These are phyloP conservation scores for Extremus antarcticus DNA, from an alignment of 495 filamentous ascomycete species.

Conservation along the genomic window DNA sequence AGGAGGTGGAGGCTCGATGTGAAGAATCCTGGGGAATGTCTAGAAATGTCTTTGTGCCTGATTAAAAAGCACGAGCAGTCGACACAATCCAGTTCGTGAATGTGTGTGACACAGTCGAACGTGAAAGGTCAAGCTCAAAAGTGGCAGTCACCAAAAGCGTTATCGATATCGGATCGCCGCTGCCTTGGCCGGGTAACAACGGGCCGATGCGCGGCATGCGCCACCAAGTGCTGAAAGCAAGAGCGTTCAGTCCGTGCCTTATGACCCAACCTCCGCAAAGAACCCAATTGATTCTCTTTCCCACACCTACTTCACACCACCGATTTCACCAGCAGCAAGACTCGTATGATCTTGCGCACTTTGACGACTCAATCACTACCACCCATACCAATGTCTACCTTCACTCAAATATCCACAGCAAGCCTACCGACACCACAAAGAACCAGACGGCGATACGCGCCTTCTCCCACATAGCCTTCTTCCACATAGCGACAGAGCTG, in stretches of 20 bases:
- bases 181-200: no score
- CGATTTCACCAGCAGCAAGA: neutral
- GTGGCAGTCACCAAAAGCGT: no score
- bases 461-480: constrained; percentile 7
- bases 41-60: no score
- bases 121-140: no score
- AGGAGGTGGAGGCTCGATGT: no score
- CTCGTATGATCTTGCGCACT: neutral
- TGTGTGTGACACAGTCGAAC: no score
- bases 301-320: neutral
- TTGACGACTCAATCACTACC: neutral
- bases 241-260: no score
- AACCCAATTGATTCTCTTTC: neutral
- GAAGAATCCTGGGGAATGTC: no score
- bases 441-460: neutral
- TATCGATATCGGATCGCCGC: neutral
- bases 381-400: constrained; percentile 8
- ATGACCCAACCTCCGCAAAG: neutral
- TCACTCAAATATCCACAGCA: neutral
- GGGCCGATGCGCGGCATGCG: no score
- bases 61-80: no score
- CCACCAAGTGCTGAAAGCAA: no score
- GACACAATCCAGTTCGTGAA: no score
- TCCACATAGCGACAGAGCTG: constrained; percentile 3
- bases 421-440: constrained; percentile 1